Base-by-base conservation (phyloP, 176 grass and related monocot species). In the Bothriochloa decipiens region DNA sequence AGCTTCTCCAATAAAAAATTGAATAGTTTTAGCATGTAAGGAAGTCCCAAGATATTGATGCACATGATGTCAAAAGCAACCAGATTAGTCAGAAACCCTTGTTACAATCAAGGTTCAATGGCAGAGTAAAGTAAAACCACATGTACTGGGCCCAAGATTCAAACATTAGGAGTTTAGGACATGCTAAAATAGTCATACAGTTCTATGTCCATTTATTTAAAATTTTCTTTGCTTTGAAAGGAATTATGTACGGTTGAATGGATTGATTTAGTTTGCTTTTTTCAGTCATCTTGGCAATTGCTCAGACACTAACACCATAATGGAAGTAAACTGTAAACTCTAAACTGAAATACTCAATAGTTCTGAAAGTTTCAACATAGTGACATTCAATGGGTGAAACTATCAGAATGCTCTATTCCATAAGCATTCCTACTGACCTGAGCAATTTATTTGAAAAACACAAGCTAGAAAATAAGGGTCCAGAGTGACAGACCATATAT, bases 151-250 rank as follows among this genome's bases (percentile, higher is more conserved):
- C 49, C 83, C 3, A 46, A 67, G 60, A 42, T 72, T 80, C 60
- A 80, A 82, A 72, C 55, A 71, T 33, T 64, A 57, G 53, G 37
- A 49, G 37, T 63, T 82, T 64, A 57, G 65, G 37, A 39, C 63
- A 70, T 82, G 65, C 4, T 78, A 76, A 73, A 76, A 27, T n/a
- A 70, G 55, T 32, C 65, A 79, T 15, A 41, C 32, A 10, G 11
- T 77, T 77, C 61, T 62, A 71, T 77, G 73, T 16, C 29, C 37
- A 53, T 74, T 74, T 39, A 61, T 88, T 84, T 74, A 58, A 33
- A 42, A 5, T 27, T 53, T 68, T 75, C 6, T 17, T n/a, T 50
- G 35, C 12, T 37, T 49, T 50, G 78, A 20, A 52, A 52, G 20
- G 28, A 80, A 35, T 49, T 20, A 80, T 66, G 50, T 13, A 22